Evolutionary conservation across 2,329 filamentous ascomycete genomes (phyloP).

Genomic region (Arthrobotrys pseudoclavata): DNA sequence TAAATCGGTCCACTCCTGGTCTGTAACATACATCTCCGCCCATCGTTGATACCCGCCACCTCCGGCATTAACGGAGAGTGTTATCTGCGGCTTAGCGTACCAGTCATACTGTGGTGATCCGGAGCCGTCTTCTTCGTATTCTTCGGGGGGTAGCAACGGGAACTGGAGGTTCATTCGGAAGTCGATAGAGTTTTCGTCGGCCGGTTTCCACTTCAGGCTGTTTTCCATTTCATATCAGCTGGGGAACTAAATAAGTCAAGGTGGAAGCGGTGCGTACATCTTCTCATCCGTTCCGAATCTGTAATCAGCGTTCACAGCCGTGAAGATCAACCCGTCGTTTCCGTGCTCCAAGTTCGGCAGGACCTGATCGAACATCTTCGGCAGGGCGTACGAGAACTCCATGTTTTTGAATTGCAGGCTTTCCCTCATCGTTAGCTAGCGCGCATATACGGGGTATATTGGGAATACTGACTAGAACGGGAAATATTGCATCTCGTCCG

Average conservation of each 20-base stretch:
- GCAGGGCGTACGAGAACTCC: conserved; percentile 87
- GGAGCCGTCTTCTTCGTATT: conserved; percentile 71
- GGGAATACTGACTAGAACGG: conserved; percentile 73
- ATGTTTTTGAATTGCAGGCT: conserved; percentile 86
- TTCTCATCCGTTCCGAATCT: conserved; percentile 84
- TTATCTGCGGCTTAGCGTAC: conserved; percentile 54
- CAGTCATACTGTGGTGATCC: conserved; percentile 55
- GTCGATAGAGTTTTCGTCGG: conserved; percentile 93
- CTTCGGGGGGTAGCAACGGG: conserved; percentile 77
- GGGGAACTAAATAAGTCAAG: background rate
- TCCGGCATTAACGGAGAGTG: conserved; percentile 55
- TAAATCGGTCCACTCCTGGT: conserved; percentile 84
- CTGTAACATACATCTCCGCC: conserved; percentile 76
- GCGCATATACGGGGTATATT: background rate
- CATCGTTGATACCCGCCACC: conserved; percentile 74
- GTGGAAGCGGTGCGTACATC: conserved; percentile 58
- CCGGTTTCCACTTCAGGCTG: conserved; percentile 98
- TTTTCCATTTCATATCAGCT: conserved; percentile 67
- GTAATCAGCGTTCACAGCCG: conserved; percentile 89
- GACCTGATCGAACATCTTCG: conserved; percentile 90
- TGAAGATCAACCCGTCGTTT: conserved; percentile 97
- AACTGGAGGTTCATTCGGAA: conserved; percentile 86
- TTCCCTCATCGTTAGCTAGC: background rate
- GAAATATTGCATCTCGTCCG: conserved; percentile 77
- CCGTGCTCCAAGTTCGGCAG: conserved; percentile 88